These are phyloP conservation scores for Tausonia pullulans DNA, from an alignment of 1,284 basidiomycete genomes.

Conservation along the genomic window DNA sequence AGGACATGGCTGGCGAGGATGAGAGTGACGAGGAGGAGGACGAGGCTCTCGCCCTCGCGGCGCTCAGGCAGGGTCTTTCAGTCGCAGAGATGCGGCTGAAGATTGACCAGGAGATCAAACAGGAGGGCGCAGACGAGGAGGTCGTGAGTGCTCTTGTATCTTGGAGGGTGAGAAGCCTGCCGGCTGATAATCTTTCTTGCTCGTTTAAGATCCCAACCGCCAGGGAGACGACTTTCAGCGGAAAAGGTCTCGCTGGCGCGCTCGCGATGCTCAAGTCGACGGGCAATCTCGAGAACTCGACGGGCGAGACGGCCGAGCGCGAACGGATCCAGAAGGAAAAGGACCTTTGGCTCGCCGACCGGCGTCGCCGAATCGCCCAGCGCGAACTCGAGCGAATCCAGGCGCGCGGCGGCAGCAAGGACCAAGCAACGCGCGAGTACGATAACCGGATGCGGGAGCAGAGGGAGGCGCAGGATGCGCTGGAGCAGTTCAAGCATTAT, in stretches of 20 bases:
- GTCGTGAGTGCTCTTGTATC: conserved; percentile 13
- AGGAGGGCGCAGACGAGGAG: conserved; percentile 50
- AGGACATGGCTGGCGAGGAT: conserved; percentile 47
- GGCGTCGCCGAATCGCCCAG: conserved; percentile 60
- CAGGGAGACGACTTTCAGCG: conserved; percentile 53
- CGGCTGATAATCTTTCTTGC: background rate
- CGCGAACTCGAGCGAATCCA: conserved; percentile 68
- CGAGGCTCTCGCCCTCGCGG: conserved; percentile 37
- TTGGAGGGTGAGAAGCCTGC: background rate
- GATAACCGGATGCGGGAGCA: conserved; percentile 86
- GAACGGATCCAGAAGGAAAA: conserved; percentile 73
- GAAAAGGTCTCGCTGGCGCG: conserved; percentile 74
- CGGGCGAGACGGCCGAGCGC: conserved; percentile 58
- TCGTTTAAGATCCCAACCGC: conserved; percentile 47
- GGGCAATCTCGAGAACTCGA: conserved; percentile 64
- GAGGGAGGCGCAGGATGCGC: conserved; percentile 69
- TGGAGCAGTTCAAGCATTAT: conserved; percentile 83
- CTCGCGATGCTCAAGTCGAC: conserved; percentile 80
- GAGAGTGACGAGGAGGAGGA: conserved; percentile 64
- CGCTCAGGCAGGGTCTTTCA: conserved; percentile 33
- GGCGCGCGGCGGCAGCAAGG: conserved; percentile 68
- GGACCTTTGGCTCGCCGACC: conserved; percentile 81
- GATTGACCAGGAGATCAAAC: conserved; percentile 44
- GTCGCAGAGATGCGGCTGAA: conserved; percentile 33
- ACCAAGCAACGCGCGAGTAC: conserved; percentile 87